Evolutionary conservation across 805 yeast genomes (phyloP).

Genomic region (Lachancea sp.): DNA sequence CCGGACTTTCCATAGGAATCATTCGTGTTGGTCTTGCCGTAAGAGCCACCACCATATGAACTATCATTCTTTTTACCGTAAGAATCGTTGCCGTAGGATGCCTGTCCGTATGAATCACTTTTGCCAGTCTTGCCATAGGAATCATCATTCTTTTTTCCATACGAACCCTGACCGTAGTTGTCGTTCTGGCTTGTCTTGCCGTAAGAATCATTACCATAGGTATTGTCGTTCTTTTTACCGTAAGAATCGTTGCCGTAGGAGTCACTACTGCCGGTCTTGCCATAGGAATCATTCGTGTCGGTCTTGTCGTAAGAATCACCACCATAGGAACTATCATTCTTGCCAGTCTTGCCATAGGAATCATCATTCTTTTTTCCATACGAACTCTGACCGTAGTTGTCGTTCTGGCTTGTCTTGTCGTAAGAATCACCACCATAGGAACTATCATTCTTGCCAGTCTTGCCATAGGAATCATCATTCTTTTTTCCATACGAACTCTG

Average conservation of each 20-base stretch:
- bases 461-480: slow-evolving; percentile 4
- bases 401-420: slow-evolving; percentile 25
- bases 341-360: slow-evolving; percentile 27
- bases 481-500: slow-evolving; percentile 14
- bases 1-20: slow-evolving; percentile 12
- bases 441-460: slow-evolving; percentile 21
- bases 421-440: slow-evolving; percentile 22
- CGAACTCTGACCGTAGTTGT: slow-evolving; percentile 11
- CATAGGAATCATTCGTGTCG: slow-evolving; percentile 22
- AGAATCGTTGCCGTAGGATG: slow-evolving; percentile 13
- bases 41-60: slow-evolving; percentile 17
- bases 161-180: slow-evolving; percentile 12
- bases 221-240: slow-evolving; percentile 26
- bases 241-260: slow-evolving; percentile 23
- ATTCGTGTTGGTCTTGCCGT: slow-evolving; percentile 20
- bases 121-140: slow-evolving; percentile 22
- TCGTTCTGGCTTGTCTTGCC: slow-evolving; percentile 14
- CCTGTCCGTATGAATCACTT: slow-evolving; percentile 10
- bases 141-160: slow-evolving; percentile 10
- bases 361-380: slow-evolving; percentile 24
- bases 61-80: slow-evolving; percentile 3
- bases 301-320: slow-evolving; percentile 14
- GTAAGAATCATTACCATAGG: slow-evolving; percentile 12
- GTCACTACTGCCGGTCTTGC: slow-evolving; percentile 9
- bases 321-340: slow-evolving; percentile 21